Conservation (phyloP, 2,329 filamentous ascomycete species). For the Spiromastix sp. region DNA sequence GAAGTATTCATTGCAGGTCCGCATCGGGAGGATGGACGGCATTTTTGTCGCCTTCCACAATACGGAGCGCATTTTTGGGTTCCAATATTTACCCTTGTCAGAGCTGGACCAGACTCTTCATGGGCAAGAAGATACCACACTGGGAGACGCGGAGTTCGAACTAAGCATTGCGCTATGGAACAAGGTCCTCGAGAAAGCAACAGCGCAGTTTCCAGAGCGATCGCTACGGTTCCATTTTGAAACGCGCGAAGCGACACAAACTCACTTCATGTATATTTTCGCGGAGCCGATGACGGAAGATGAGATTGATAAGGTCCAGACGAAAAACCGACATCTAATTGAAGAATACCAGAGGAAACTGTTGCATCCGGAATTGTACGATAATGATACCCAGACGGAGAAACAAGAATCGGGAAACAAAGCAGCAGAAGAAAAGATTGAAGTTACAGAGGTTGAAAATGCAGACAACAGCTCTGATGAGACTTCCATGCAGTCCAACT, state of each 20-base stretch:
- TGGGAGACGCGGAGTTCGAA: constrained; percentile 81
- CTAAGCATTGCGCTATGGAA: constrained; percentile 71
- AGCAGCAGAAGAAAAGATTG: constrained; percentile 13
- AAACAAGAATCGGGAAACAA: constrained; percentile 17
- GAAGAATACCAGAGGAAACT: constrained; percentile 55
- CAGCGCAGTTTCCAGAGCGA: constrained; percentile 59
- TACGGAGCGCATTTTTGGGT: constrained; percentile 87
- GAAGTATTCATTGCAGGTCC: constrained; percentile 93
- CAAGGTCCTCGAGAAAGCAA: constrained; percentile 65
- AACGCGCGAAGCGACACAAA: constrained; percentile 47
- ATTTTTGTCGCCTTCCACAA: constrained; percentile 98
- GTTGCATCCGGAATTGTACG: constrained; percentile 28
- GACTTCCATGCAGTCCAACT: constrained; percentile 8
- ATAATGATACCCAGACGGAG: too few species aligned
- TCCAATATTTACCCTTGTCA: constrained; percentile 77
- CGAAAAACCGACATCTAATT: constrained; percentile 51
- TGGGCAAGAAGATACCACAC: constrained; percentile 52
- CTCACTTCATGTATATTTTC: constrained; percentile 76
- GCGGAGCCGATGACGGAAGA: constrained; percentile 70
- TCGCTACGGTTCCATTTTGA: constrained; percentile 77
- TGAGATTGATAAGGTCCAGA: constrained; percentile 65
- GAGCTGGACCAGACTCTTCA: constrained; percentile 93
- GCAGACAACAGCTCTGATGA: constrained; percentile 13
- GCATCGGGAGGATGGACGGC: constrained; percentile 96
- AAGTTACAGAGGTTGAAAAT: constrained; percentile 11